A percentile compares a stretch with the other conserved stretches of the same genome.
phyloP scores from a whole-genome alignment of 1,284 basidiomycete species.

The Volvariella volvacea region DNA sequence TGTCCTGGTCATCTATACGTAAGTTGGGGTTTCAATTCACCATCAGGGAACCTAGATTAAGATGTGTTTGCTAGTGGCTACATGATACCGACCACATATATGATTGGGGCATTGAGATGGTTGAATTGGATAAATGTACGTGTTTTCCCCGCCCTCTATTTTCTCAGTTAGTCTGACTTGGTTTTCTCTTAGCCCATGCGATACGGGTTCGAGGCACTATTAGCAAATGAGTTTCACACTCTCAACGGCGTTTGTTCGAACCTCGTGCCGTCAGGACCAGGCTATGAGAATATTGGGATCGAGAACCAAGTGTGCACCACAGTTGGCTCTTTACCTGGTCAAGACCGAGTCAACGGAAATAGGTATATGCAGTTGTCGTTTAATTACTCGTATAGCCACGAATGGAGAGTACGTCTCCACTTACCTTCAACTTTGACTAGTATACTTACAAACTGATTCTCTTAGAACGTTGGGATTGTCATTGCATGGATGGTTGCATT shows the following conservation, averaged over 20 bases:
- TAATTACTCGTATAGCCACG: constrained; percentile 50
- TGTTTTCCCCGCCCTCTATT: constrained; percentile 18
- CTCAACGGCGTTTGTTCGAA: constrained; percentile 36
- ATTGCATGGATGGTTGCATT: constrained; percentile 43
- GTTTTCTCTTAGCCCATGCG: background rate
- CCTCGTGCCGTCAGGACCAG: constrained; percentile 38
- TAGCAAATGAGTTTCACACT: constrained; percentile 52
- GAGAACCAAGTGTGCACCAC: constrained; percentile 58
- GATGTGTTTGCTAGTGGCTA: constrained; percentile 17
- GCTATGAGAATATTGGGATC: constrained; percentile 46
- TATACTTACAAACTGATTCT: constrained; percentile 1
- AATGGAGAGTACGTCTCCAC: constrained; percentile 55
- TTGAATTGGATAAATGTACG: constrained; percentile 49
- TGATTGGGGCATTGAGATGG: constrained; percentile 62
- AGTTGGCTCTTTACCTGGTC: constrained; percentile 46
- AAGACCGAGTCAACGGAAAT: constrained; percentile 40
- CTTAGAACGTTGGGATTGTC: constrained; percentile 45
- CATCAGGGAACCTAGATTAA: constrained; percentile 11
- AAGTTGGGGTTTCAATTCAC: constrained; percentile 9
- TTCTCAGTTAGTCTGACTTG: background rate
- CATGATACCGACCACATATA: constrained; percentile 37
- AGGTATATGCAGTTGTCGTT: constrained; percentile 55
- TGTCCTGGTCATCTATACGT: constrained; percentile 22
- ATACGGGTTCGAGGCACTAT: constrained; percentile 33
- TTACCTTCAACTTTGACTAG: constrained; percentile 2